Evolutionary conservation across 306 rosid species (phyloP), one percentile per base, ranked within the genome.

Genomic region (Ammopiptanthus mongolicus): DNA sequence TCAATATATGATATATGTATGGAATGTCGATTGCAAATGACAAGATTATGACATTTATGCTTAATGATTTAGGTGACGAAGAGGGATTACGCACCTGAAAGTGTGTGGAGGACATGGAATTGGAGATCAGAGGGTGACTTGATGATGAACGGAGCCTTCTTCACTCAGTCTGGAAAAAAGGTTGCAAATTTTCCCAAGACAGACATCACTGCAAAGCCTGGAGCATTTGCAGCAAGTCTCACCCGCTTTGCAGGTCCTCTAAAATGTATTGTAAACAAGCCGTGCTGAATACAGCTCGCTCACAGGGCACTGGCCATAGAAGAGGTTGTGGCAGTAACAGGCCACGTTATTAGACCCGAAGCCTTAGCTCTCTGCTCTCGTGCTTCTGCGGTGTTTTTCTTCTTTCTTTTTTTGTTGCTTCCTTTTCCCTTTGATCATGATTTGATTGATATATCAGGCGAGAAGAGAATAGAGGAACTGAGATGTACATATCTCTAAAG

Each of bases 111-210:
- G 62, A 3, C 11, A 3, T 87, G 93, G 88, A 71, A 80, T 72
- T 91, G 90, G 92, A 79, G 73, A 65, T 89, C 91, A 53, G 82
- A 90, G 71, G 72, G 59, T 2, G 90, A 87, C 74, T 74, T 85
- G 28, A 3, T 84, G 86, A 4, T 74, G 83, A 84, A 86, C 57
- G 91, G 88, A 79, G 89, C 91, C 50, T 70, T 70, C 57, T 78
- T 70, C 62, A 17, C 3, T 9, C 4, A 60, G 58, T 70, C 77
- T 12, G 82, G 76, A 50, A 17, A 19, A 34, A 53, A 51, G 55
- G 44, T 22, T 34, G 9, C 56, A 19, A 52, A 69, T 9, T 4
- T 31, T 25, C 47, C 75, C 19, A 62, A 78, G 25, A 15, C 57
- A 13, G 28, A 7, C 17, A 50, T 70, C 23, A 18, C 5, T 21